Conservation (phyloP, 345 rosid genomes). For the Dovyalis caffra region DNA sequence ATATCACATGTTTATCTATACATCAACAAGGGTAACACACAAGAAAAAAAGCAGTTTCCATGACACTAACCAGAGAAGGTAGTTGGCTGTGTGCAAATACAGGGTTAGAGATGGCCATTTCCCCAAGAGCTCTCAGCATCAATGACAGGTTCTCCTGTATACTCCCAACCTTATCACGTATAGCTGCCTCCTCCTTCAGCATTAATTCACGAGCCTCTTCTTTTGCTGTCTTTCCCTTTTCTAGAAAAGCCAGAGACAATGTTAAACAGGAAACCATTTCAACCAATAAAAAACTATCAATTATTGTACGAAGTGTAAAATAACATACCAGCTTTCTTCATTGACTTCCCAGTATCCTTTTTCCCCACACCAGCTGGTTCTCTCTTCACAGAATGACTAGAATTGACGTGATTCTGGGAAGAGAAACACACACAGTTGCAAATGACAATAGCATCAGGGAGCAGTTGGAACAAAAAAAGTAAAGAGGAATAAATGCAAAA, state of each 20-base stretch:
- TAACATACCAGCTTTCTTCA: constrained; percentile 67
- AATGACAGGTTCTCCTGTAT: constrained; percentile 67
- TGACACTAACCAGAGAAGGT: constrained; percentile 74
- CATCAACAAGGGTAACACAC: too few relatives aligned
- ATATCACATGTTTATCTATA: too few relatives aligned
- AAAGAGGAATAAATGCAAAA: neutral
- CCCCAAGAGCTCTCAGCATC: constrained; percentile 83
- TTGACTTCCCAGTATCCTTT: constrained; percentile 60
- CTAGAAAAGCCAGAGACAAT: constrained; percentile 37
- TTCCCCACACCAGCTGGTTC: constrained; percentile 55
- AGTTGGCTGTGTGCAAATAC: constrained; percentile 93
- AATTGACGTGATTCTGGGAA: constrained; percentile 41
- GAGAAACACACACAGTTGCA: neutral
- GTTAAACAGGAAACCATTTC: neutral
- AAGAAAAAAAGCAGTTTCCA: neutral
- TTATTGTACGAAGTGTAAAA: constrained; percentile 5
- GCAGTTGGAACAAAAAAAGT: neutral
- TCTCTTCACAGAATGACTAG: constrained; percentile 60
- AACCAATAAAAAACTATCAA: constrained; percentile 7
- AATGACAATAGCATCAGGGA: neutral
- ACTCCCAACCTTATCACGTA: constrained; percentile 60
- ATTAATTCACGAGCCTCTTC: constrained; percentile 91
- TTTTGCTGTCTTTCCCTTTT: constrained; percentile 86
- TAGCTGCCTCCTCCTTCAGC: constrained; percentile 84
- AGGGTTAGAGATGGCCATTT: constrained; percentile 84